Conservation (phyloP, 176 grass and related monocot genomes). For the Musa acuminata region DNA sequence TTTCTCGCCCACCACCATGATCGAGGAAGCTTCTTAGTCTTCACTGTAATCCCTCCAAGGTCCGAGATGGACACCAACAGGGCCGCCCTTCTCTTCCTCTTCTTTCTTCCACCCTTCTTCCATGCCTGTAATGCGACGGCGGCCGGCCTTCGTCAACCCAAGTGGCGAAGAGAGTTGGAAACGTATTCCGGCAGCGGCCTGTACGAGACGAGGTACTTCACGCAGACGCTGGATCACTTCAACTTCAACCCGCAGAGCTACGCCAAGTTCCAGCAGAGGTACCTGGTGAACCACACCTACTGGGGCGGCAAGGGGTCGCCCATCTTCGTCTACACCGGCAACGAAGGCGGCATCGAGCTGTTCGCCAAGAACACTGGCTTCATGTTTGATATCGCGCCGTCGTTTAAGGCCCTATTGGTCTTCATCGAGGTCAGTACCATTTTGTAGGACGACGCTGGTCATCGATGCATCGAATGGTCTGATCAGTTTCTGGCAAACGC, state of each 20-base stretch:
- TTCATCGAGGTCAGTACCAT: slow-evolving; percentile 42
- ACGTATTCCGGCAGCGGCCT: background rate
- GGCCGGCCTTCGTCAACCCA: background rate
- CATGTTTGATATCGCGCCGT: slow-evolving; percentile 48
- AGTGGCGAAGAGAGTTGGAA: background rate
- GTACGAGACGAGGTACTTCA: slow-evolving; percentile 42
- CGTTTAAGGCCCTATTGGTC: slow-evolving; percentile 40
- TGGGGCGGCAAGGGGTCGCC: slow-evolving; percentile 38
- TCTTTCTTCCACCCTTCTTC: background rate
- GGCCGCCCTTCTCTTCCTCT: background rate
- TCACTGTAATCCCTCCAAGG: no score
- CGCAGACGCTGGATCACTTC: slow-evolving; percentile 60
- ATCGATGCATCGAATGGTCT: background rate
- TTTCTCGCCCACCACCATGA: no score
- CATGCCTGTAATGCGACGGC: background rate
- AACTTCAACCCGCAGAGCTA: slow-evolving; percentile 31
- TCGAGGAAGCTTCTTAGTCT: no score
- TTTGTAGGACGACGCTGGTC: no score
- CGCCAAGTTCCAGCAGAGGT: slow-evolving; percentile 44
- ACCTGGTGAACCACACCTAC: slow-evolving; percentile 42
- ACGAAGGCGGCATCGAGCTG: slow-evolving; percentile 35
- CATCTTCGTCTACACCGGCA: slow-evolving; percentile 46
- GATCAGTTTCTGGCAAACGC: background rate
- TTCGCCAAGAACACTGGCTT: slow-evolving; percentile 42
- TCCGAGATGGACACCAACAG: background rate